Percentiles rank a stretch among this genome's conserved stretches.
phyloP scores from a whole-genome alignment of 768 basidiomycete species.

The Mycena indigotica region DNA sequence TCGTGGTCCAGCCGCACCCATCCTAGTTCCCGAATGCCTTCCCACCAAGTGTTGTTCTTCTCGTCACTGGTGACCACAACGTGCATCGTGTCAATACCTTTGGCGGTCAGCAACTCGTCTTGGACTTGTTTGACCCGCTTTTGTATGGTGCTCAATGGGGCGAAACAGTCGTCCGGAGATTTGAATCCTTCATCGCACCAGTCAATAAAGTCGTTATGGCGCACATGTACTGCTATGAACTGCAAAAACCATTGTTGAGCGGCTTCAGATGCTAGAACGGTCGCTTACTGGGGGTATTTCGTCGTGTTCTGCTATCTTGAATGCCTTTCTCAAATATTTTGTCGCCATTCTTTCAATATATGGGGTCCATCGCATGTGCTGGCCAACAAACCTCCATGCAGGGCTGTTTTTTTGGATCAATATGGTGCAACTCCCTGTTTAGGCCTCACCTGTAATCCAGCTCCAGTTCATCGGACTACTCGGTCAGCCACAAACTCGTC shows the following conservation, averaged over 20 bases:
- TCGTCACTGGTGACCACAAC: conserved; percentile 49
- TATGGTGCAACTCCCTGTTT: too few species aligned
- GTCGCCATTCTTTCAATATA: conserved; percentile 27
- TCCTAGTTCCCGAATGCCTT: conserved; percentile 30
- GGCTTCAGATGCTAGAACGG: too few species aligned
- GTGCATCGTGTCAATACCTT: conserved; percentile 28
- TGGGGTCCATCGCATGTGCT: conserved; percentile 33
- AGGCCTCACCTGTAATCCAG: conserved; percentile 35
- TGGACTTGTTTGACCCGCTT: conserved; percentile 35
- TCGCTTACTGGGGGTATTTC: conserved; percentile 33
- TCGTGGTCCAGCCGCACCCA: conserved; percentile 38
- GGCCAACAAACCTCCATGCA: conserved; percentile 36
- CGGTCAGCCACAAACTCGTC: too few species aligned
- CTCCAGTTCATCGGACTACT: conserved; percentile 33
- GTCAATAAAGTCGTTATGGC: conserved; percentile 37
- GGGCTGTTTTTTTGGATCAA: too few species aligned
- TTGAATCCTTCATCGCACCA: conserved; percentile 29
- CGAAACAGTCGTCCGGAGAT: conserved; percentile 33
- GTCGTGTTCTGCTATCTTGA: conserved; percentile 23
- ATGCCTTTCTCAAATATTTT: conserved; percentile 27
- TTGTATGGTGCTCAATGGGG: conserved; percentile 30
- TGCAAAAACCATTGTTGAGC: too few species aligned
- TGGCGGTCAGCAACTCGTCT: conserved; percentile 28
- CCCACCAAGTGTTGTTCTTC: conserved; percentile 37
- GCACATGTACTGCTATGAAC: conserved; percentile 41